Evolutionary conservation across 2,329 filamentous ascomycete species (phyloP), one percentile per base, ranked within the genome.

Genomic region (Venturia oleaginea): DNA sequence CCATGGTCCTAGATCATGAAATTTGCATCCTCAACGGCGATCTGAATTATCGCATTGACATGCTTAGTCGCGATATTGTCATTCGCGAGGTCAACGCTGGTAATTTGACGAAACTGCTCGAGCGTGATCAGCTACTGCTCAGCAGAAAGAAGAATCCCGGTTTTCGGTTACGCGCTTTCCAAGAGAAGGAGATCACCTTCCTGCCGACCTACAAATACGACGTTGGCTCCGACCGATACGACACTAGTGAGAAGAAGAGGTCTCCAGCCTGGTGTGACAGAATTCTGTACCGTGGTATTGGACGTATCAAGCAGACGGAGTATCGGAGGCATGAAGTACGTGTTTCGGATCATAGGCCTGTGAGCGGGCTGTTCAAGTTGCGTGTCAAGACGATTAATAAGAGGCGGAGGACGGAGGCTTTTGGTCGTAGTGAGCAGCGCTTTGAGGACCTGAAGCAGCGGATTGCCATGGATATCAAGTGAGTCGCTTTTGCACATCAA

Each of bases 171-270:
- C 87, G 92, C 24, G 88, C 91, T 0, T 97, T 99, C 74, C 86
- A 88, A n/a, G 94, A 99, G 76, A 82, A 88, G 64, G 90, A 89
- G 0, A 97, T 99, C 71, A 88, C 86, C 0, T 99, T 99, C 73
- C 88, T 91, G 8, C 94, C 94, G 0, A 99, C 94, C 0, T 99
- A 99, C 81, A 99, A 99, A 75, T 99, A 99, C 74, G 94, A 99
- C 70, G 91, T 97, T 0, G 92, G 92, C 19, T 95, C 91, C 0
- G 93, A 97, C 72, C 89, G 86, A 7, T 99, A 97, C 75, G 94
- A 99, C 73, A 89, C 90, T 0, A 93, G 90, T 70, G 94, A 99
- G 75, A 99, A 99, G 81, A 91, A 91, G 75, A 85, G 94, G 61
- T 89, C 91, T 27, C 94, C 94, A 0, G 94, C 94, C 0, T 99